phyloP scores from a whole-genome alignment of 2,329 filamentous ascomycete species.

The Sphaerulina populicola region DNA sequence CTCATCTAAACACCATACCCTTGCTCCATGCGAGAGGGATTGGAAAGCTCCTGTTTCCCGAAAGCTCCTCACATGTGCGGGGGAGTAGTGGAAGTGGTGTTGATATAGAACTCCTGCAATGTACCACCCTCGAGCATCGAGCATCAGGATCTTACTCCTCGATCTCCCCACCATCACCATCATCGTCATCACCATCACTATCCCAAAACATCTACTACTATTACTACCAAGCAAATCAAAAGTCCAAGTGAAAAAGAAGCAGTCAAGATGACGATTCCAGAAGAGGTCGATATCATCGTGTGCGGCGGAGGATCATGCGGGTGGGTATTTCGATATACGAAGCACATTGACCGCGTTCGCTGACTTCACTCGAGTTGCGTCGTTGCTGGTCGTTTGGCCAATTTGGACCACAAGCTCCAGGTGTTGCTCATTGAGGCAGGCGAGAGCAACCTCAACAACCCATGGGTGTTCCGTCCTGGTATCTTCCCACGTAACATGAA shows the following conservation, averaged over 20 bases:
- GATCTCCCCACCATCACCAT: constrained; percentile 5
- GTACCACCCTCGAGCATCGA: constrained; percentile 6
- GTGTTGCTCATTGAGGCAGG: constrained; percentile 64
- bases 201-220: background rate
- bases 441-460: constrained; percentile 68
- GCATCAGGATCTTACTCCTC: constrained; percentile 14
- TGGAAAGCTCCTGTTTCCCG: constrained; percentile 13
- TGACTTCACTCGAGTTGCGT: constrained; percentile 38
- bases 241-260: constrained; percentile 6
- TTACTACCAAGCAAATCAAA: constrained; percentile 3
- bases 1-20: constrained; percentile 17
- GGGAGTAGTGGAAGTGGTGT: constrained; percentile 8
- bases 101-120: constrained; percentile 20
- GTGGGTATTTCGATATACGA: constrained; percentile 33
- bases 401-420: constrained; percentile 64
- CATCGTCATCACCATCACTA: background rate
- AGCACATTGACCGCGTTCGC: constrained; percentile 2
- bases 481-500: constrained; percentile 73
- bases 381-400: constrained; percentile 54
- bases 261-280: constrained; percentile 53
- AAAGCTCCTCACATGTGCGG: constrained; percentile 21
- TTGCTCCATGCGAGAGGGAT: constrained; percentile 14
- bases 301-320: constrained; percentile 65
- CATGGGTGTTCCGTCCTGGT: constrained; percentile 66
- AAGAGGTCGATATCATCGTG: constrained; percentile 75